Conservation (phyloP, 495 filamentous ascomycete genomes). For the Apiosordaria backusii region DNA sequence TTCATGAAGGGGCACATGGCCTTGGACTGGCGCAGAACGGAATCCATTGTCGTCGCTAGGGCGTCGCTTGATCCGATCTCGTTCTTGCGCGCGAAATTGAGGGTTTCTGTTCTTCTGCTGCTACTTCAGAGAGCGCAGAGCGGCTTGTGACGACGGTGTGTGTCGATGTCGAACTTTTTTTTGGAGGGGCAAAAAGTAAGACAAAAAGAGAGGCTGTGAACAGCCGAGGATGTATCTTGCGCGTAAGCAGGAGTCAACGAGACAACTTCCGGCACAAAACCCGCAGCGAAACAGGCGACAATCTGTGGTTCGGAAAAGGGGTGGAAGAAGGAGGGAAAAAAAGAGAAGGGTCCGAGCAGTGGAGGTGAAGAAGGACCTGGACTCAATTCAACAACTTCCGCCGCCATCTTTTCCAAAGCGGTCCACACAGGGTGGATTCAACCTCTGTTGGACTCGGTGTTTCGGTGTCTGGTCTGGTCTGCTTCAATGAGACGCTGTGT, state of each 20-base stretch:
- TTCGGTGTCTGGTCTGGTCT: conserved; percentile 19
- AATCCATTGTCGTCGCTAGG: conserved; percentile 63
- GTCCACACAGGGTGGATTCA: conserved; percentile 18
- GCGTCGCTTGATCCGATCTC: not conserved
- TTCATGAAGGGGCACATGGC: conserved; percentile 95
- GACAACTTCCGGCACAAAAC: not conserved
- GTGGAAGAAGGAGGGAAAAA: not conserved
- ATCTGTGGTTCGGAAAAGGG: conserved; percentile 1
- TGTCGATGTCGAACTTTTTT: not conserved
- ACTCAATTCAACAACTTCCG: conserved; percentile 10
- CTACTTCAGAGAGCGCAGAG: not conserved
- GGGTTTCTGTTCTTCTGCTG: not conserved
- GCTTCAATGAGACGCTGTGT: conserved; percentile 18
- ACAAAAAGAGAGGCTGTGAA: not conserved
- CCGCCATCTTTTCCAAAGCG: conserved; percentile 1
- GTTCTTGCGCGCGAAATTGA: not conserved
- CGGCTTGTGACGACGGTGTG: not conserved
- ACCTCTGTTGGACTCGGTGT: conserved; percentile 17
- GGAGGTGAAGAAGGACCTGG: conserved; percentile 1
- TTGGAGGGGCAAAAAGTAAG: not conserved
- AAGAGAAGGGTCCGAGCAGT: conserved; percentile 4
- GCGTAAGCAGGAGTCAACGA: not conserved
- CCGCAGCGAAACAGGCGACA: conserved; percentile 8
- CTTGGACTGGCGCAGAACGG: conserved; percentile 88
- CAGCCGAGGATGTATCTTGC: not conserved